These are phyloP conservation scores for Closterium sp. DNA, from an alignment of 139 green algal genomes.

Conservation along the genomic window DNA sequence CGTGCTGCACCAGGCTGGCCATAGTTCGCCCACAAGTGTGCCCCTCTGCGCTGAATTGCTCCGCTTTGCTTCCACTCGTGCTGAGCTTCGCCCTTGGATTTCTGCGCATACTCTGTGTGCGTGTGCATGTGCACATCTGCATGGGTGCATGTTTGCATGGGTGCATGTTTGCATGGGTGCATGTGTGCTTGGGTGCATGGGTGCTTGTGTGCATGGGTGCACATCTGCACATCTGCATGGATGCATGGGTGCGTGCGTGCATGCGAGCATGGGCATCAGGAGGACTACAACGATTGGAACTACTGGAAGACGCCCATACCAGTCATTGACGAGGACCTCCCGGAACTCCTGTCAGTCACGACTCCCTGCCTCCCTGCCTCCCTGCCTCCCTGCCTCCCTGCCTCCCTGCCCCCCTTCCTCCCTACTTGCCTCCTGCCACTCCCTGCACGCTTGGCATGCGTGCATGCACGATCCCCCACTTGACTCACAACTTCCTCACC, in stretches of 20 bases:
- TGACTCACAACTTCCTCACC: neutral
- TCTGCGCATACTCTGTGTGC: neutral
- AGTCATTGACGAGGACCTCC: constrained; percentile 42
- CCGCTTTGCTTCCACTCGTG: neutral
- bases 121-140: neutral
- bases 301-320: constrained; percentile 50
- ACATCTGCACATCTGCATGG: too few relatives aligned
- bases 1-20: too few relatives aligned
- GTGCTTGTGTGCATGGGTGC: neutral
- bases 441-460: neutral
- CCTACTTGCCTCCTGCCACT: neutral
- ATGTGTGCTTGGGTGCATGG: neutral
- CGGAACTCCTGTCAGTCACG: neutral
- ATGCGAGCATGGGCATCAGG: constrained; percentile 15
- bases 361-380: neutral
- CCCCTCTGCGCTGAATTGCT: neutral
- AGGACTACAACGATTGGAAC: constrained; percentile 52
- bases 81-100: neutral
- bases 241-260: neutral
- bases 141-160: neutral
- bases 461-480: too few relatives aligned
- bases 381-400: neutral
- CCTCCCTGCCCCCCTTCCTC: neutral
- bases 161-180: neutral
- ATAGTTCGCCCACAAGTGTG: neutral